Evolutionary conservation across 345 rosid species (phyloP).

Genomic region (Corchorus olitorius): DNA sequence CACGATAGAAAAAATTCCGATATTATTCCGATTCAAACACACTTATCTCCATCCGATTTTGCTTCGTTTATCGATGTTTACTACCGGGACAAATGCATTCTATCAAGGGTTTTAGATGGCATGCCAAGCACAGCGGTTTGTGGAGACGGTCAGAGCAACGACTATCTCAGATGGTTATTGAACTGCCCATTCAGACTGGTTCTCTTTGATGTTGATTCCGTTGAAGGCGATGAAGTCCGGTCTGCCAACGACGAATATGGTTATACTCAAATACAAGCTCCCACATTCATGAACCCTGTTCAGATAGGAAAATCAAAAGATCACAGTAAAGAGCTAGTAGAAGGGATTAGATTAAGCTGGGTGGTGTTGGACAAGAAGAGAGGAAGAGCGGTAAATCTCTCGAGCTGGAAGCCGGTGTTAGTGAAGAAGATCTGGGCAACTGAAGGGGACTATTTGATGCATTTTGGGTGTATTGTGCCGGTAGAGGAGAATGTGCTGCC

Average conservation of each 20-base stretch:
- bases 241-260: neutral
- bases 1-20: constrained; percentile 7
- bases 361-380: constrained; percentile 38
- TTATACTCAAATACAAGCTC: neutral
- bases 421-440: constrained; percentile 30
- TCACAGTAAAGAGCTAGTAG: constrained; percentile 12
- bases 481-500: constrained; percentile 23
- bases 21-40: neutral
- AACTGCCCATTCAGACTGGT: constrained; percentile 30
- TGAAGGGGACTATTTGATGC: constrained; percentile 19
- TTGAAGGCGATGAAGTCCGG: constrained; percentile 5
- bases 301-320: neutral
- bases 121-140: constrained; percentile 19
- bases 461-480: constrained; percentile 38
- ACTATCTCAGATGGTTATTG: constrained; percentile 23
- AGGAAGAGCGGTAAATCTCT: constrained; percentile 40
- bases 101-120: constrained; percentile 30
- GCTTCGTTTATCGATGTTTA: constrained; percentile 38
- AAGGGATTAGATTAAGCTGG: constrained; percentile 38
- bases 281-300: neutral
- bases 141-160: neutral
- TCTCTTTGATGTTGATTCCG: neutral
- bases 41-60: constrained; percentile 26
- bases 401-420: constrained; percentile 35
- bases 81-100: constrained; percentile 30